phyloP scores from a whole-genome alignment of 1,284 basidiomycete species.

The Pulveroboletus sp. region DNA sequence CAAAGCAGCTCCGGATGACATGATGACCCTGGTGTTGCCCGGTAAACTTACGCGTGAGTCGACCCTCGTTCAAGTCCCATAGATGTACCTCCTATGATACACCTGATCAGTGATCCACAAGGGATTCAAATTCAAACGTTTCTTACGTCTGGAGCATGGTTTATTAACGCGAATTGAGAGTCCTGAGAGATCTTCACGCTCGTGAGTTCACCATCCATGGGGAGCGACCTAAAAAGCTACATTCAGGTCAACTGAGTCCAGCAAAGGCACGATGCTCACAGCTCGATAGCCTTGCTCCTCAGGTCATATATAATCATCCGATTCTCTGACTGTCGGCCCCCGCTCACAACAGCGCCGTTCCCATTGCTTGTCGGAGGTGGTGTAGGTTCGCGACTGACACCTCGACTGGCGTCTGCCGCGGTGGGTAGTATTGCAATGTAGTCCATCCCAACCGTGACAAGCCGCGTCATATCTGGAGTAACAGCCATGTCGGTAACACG shows the following conservation, averaged over 20 bases:
- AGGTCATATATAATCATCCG: conserved; percentile 77
- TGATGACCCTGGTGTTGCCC: conserved; percentile 80
- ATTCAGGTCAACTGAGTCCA: conserved; percentile 12
- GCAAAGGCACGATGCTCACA: conserved; percentile 44
- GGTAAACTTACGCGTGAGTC: conserved; percentile 73
- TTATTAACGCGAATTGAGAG: conserved; percentile 85
- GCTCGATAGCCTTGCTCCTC: conserved; percentile 55
- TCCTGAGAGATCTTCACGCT: conserved; percentile 87
- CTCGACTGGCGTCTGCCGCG: conserved; percentile 28
- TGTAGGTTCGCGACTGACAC: conserved; percentile 36
- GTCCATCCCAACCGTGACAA: conserved; percentile 82
- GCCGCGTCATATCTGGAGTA: conserved; percentile 78
- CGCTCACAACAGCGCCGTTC: conserved; percentile 34
- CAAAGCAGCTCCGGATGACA: conserved; percentile 91
- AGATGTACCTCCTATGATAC: conserved; percentile 77
- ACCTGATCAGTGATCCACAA: conserved; percentile 9
- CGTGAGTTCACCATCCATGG: conserved; percentile 75
- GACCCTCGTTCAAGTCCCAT: conserved; percentile 73
- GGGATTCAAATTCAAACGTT: conserved; percentile 9
- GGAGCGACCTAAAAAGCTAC: conserved; percentile 49
- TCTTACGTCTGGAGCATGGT: conserved; percentile 81
- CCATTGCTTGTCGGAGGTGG: conserved; percentile 36
- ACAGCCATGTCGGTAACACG: conserved; percentile 87
- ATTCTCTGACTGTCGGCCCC: conserved; percentile 46
- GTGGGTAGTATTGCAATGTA: conserved; percentile 31